A percentile compares a stretch with the other conserved stretches of the same genome.
Evolutionary conservation across 2,329 filamentous ascomycete genomes (phyloP).

Genomic region (Nothophaeocryptopus gaeumannii): DNA sequence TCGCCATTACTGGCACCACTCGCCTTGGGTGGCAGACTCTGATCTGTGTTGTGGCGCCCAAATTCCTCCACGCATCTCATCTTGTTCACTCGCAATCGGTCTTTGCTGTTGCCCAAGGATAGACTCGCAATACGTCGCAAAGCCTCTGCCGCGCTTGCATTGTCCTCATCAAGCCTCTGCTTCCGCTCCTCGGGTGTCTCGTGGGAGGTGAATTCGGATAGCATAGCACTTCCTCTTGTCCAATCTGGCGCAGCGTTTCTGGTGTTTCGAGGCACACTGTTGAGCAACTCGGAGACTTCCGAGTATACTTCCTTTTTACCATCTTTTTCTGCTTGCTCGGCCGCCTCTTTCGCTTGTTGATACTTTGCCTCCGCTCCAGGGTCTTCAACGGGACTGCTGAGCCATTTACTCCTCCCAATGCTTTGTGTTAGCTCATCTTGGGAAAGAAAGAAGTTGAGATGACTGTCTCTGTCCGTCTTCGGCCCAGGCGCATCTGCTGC

Average conservation of each 20-base stretch:
- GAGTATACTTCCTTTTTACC: neutral
- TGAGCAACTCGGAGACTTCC: neutral
- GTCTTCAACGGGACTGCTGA: slow-evolving; percentile 38
- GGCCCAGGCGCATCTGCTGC: slow-evolving; percentile 15
- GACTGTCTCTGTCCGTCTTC: slow-evolving; percentile 32
- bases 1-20: slow-evolving; percentile 25
- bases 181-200: slow-evolving; percentile 49
- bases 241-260: slow-evolving; percentile 12
- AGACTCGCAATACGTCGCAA: slow-evolving; percentile 76
- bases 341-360: neutral
- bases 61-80: slow-evolving; percentile 81
- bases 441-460: slow-evolving; percentile 75
- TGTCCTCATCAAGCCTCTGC: slow-evolving; percentile 27
- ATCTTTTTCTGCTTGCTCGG: neutral
- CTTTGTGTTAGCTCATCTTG: slow-evolving; percentile 65
- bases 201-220: slow-evolving; percentile 24
- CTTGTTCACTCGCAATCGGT: slow-evolving; percentile 78
- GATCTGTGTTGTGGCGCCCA: slow-evolving; percentile 86
- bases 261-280: neutral
- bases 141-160: slow-evolving; percentile 68
- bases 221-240: slow-evolving; percentile 1
- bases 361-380: slow-evolving; percentile 4
- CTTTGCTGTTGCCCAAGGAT: slow-evolving; percentile 72
- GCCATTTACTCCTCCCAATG: slow-evolving; percentile 63
- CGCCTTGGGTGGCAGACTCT: slow-evolving; percentile 59